Evolutionary conservation across 176 grass and related monocot genomes (phyloP), one percentile per base, ranked within the genome.

Genomic region (Poa annua): DNA sequence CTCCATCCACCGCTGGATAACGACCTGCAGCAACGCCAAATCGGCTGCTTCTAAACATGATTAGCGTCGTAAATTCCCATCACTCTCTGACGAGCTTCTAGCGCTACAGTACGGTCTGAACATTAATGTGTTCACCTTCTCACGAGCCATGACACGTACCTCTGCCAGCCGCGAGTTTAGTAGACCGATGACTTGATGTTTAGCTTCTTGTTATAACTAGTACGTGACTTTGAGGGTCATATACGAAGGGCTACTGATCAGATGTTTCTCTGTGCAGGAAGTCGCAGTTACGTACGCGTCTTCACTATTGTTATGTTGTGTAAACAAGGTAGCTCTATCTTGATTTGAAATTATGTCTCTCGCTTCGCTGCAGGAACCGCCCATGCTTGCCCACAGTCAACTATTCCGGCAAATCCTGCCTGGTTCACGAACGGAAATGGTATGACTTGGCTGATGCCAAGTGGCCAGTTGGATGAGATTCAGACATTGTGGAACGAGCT

Each of bases 341-440:
- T 85, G 77, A 77, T 77, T 35, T 82, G 83, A 82, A 63, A 84
- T 14, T 20, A 65, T 78, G 84, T 49, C 56, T 90, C 73, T 90
- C 79, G 75, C 74, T 90, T 41, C 29, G 80, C 13, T 77, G 42
- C n/a, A 64, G 88, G 52, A 35, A 83, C 55, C 73, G 36, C 25
- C 56, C 79, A 50, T 77, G 66, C 14, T 77, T 42, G 42, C 61
- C 38, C 68, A 4, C 29, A 66, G 75, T 90, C 88, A 83, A 83
- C 49, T 50, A 79, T 90, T 83, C 42, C 84, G 84, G 84, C 88
- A 80, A 81, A 74, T 56, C n/a, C 25, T 83, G 74, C 21, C 75
- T 80, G 84, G 75, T 48, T 75, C 67, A 86, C 80, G 38, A 79
- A 41, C 75, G 12, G 66, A 83, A 68, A 86, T 83, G 84, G 81